Conservation (phyloP, 2,329 filamentous ascomycete genomes). For the Metarhizium humberi region DNA sequence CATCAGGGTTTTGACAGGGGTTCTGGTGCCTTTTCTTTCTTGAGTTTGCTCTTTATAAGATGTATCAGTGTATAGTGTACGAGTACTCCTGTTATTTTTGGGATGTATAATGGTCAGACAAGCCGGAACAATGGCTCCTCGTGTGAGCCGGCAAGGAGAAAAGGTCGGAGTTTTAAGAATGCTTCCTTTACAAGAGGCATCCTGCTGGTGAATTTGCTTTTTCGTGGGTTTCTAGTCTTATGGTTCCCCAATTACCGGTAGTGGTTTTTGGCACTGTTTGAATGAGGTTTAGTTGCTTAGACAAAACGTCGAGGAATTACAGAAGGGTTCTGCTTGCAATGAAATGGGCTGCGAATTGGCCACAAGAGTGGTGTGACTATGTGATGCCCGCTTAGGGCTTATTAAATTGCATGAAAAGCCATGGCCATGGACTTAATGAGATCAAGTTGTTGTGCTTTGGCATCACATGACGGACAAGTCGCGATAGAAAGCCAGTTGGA, state of each 20-base stretch:
- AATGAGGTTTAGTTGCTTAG: background rate
- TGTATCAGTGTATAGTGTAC: conserved; percentile 1
- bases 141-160: background rate
- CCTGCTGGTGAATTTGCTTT: background rate
- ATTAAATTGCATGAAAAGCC: no score
- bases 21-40: background rate
- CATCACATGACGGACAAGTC: no score
- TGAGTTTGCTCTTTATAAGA: background rate
- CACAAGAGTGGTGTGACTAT: no score
- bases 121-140: background rate
- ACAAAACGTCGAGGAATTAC: background rate
- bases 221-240: background rate
- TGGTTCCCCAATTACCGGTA: background rate
- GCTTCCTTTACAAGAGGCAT: background rate
- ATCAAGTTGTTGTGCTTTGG: no score
- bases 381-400: no score
- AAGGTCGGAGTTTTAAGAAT: background rate
- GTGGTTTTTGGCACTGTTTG: conserved; percentile 4
- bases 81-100: background rate
- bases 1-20: background rate
- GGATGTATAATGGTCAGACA: background rate
- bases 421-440: no score
- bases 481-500: no score
- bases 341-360: background rate
- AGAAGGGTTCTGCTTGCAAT: background rate